These are phyloP conservation scores for Aspergillus baeticus DNA, from an alignment of 495 filamentous ascomycete genomes.

Conservation along the genomic window DNA sequence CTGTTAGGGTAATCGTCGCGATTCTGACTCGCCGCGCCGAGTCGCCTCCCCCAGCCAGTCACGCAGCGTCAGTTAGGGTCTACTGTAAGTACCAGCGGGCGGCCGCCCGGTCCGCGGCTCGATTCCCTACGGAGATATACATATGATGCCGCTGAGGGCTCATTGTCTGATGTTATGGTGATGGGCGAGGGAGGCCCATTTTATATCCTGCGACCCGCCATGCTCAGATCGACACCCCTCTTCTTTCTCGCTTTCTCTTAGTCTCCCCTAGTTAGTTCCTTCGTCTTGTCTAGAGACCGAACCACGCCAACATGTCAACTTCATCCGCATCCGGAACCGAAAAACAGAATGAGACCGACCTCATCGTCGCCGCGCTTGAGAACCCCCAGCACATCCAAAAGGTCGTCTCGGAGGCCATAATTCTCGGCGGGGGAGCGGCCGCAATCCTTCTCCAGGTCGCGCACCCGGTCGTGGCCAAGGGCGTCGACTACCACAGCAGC, in stretches of 20 bases:
- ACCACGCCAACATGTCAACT: constrained; percentile 1
- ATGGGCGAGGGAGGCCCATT: not conserved
- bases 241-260: not conserved
- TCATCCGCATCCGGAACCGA: not conserved
- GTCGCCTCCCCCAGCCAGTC: not conserved
- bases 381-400: constrained; percentile 30
- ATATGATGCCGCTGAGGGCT: constrained; percentile 7
- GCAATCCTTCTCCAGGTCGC: constrained; percentile 43
- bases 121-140: not conserved
- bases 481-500: constrained; percentile 36
- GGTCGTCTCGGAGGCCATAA: constrained; percentile 36
- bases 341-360: not conserved
- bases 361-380: constrained; percentile 15
- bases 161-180: not conserved
- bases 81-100: not conserved
- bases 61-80: not conserved
- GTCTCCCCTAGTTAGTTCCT: not conserved
- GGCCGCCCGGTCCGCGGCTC: constrained; percentile 7
- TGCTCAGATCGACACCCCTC: not conserved
- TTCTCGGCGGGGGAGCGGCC: constrained; percentile 35
- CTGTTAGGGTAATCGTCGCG: not conserved
- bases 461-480: constrained; percentile 36
- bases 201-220: not conserved
- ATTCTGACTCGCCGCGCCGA: not conserved
- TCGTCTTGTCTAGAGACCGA: not conserved